phyloP scores from a whole-genome alignment of 2,329 filamentous ascomycete species.

The Metarhizium sp. region DNA sequence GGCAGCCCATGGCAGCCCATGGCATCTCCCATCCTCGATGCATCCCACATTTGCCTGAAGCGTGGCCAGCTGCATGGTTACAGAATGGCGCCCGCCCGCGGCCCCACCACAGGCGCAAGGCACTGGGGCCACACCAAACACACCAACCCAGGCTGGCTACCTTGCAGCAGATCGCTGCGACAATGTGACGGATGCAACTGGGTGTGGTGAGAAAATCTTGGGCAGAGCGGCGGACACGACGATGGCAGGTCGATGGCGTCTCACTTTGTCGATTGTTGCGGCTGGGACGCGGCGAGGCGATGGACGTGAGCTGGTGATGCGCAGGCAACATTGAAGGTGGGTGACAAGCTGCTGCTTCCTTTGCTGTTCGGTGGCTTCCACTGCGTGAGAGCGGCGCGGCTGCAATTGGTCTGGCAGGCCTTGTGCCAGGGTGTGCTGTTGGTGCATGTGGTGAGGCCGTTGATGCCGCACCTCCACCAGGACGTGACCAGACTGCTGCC shows the following conservation, averaged over 20 bases:
- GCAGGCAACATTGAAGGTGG: not conserved
- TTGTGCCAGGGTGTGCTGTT: not conserved
- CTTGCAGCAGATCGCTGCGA: constrained; percentile 3
- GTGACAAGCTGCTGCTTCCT: not conserved
- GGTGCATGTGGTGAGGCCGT: not conserved
- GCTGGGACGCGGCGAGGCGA: not conserved
- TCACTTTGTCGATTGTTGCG: not conserved
- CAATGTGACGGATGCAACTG: constrained; percentile 1
- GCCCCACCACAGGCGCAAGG: constrained; percentile 11
- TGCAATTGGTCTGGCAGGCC: not conserved
- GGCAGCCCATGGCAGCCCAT: not conserved
- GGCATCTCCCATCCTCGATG: not conserved
- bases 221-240: not conserved
- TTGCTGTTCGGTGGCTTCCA: not conserved
- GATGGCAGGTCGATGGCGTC: not conserved
- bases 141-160: not conserved
- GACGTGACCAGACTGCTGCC: not conserved
- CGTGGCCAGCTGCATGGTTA: constrained; percentile 6
- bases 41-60: not conserved
- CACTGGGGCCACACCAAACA: constrained; percentile 5
- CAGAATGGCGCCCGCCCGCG: constrained; percentile 9
- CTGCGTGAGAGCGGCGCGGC: not conserved
- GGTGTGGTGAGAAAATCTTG: not conserved
- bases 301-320: not conserved
- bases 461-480: not conserved